These are phyloP conservation scores for Bodo saltans DNA, from an alignment of 78 protist genomes.

Conservation along the genomic window DNA sequence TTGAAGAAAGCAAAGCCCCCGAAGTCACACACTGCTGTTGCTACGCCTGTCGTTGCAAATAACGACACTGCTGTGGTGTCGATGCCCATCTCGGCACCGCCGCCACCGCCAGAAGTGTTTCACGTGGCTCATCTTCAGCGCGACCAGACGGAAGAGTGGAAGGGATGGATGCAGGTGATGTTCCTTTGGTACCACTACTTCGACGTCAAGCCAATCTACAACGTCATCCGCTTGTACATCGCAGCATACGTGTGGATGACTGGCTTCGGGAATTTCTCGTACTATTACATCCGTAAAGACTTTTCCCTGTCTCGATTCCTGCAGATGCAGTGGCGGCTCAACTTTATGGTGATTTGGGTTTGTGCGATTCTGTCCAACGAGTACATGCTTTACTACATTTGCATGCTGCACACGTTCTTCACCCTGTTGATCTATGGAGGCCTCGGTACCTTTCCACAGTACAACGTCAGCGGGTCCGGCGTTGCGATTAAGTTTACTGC, in stretches of 20 bases:
- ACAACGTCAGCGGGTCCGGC: background rate
- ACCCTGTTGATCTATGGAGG: constrained; percentile 21
- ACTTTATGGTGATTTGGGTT: constrained; percentile 37
- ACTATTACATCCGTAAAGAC: constrained; percentile 27
- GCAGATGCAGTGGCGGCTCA: constrained; percentile 53
- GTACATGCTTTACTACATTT: constrained; percentile 57
- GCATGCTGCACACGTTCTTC: constrained; percentile 48
- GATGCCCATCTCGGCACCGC: background rate
- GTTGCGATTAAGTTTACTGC: constrained; percentile 13
- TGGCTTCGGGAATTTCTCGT: constrained; percentile 62
- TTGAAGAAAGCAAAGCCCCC: background rate
- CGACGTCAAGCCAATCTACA: constrained; percentile 41
- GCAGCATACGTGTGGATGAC: constrained; percentile 72
- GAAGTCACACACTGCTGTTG: background rate
- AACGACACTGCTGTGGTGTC: background rate
- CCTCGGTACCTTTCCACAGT: background rate
- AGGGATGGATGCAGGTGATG: constrained; percentile 68
- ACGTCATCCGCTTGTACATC: constrained; percentile 53
- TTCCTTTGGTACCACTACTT: constrained; percentile 65
- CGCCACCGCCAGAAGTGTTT: too few species aligned
- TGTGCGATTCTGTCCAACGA: constrained; percentile 26
- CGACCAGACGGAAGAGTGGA: constrained; percentile 71
- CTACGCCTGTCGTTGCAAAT: background rate
- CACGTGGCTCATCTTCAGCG: constrained; percentile 19
- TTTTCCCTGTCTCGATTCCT: constrained; percentile 15